These are phyloP conservation scores for Volvox carteri DNA, from an alignment of 163 green algal species.

Conservation along the genomic window DNA sequence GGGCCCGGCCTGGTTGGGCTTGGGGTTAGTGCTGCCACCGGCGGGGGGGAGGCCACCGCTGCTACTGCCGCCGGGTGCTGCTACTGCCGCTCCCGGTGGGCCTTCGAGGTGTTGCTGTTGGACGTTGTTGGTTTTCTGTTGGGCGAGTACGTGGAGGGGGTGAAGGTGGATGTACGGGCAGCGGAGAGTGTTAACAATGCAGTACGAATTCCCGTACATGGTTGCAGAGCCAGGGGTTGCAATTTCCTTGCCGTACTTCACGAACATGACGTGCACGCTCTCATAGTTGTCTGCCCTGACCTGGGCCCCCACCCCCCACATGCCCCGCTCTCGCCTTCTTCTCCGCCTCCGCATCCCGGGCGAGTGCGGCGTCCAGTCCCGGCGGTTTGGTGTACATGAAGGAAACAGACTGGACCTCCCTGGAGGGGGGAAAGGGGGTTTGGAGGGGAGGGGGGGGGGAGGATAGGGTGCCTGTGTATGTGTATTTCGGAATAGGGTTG, in stretches of 20 bases:
- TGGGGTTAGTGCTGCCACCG: too few species aligned
- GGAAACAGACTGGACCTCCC: slow-evolving; percentile 51
- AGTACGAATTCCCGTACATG: neutral
- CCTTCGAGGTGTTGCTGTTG: neutral
- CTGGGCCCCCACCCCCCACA: neutral
- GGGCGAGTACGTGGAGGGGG: neutral
- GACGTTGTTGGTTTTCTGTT: neutral
- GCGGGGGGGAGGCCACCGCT: too few species aligned
- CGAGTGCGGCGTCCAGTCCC: slow-evolving; percentile 73
- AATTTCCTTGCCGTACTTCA: neutral
- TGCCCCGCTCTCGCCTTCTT: slow-evolving; percentile 35
- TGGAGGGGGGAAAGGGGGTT: neutral
- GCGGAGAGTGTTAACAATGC: neutral
- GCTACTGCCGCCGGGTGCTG: neutral
- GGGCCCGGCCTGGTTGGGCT: neutral
- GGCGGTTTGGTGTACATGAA: slow-evolving; percentile 77
- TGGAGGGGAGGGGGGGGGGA: neutral
- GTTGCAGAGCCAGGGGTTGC: neutral
- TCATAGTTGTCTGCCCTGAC: neutral
- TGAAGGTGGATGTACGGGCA: neutral
- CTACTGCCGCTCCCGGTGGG: neutral
- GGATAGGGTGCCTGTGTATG: too few species aligned
- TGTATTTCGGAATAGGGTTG: too few species aligned
- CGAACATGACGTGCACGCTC: slow-evolving; percentile 3
- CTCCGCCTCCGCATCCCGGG: slow-evolving; percentile 59